A percentile compares a stretch with the other conserved stretches of the same genome.
Conservation (phyloP, 352 stramenopile species). For the Saprolegnia diclina region DNA sequence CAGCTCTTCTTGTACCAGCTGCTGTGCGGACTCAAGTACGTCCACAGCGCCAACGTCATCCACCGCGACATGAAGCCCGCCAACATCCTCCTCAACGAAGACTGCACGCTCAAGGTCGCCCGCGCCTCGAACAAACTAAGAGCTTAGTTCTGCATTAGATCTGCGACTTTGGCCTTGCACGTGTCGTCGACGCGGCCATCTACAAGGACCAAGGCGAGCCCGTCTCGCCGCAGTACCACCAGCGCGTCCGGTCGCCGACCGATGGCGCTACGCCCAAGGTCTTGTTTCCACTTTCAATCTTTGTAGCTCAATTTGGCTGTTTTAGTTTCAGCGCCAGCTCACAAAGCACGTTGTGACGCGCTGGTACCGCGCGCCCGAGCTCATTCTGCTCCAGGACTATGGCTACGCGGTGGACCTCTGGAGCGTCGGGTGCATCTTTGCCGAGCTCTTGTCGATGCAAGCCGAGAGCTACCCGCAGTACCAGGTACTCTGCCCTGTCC, state of each 20-base stretch:
- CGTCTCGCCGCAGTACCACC: conserved; percentile 10
- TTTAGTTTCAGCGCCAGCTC: conserved; percentile 49
- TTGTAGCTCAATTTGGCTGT: neutral
- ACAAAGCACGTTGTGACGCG: conserved; percentile 89
- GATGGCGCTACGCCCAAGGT: conserved; percentile 21
- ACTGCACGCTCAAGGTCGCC: conserved; percentile 30
- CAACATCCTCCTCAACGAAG: conserved; percentile 37
- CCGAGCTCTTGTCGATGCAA: conserved; percentile 32
- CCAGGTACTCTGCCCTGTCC: conserved; percentile 22
- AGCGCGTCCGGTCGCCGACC: conserved; percentile 2
- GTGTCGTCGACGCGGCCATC: conserved; percentile 28
- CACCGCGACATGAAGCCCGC: conserved; percentile 35
- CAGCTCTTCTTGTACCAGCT: conserved; percentile 84
- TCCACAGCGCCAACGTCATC: conserved; percentile 52
- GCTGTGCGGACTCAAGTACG: conserved; percentile 75
- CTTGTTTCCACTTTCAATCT: neutral
- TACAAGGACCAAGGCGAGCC: conserved; percentile 22
- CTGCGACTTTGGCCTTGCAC: conserved; percentile 31
- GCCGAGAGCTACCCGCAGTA: conserved; percentile 30
- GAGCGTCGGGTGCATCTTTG: conserved; percentile 79
- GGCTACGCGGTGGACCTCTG: conserved; percentile 89
- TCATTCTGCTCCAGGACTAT: conserved; percentile 86
- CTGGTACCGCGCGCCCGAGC: conserved; percentile 84
- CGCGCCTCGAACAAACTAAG: neutral
- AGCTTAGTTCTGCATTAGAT: conserved; percentile 18